Evolutionary conservation across 2,329 filamentous ascomycete genomes (phyloP).

Genomic region (Paecilomyces sp.): DNA sequence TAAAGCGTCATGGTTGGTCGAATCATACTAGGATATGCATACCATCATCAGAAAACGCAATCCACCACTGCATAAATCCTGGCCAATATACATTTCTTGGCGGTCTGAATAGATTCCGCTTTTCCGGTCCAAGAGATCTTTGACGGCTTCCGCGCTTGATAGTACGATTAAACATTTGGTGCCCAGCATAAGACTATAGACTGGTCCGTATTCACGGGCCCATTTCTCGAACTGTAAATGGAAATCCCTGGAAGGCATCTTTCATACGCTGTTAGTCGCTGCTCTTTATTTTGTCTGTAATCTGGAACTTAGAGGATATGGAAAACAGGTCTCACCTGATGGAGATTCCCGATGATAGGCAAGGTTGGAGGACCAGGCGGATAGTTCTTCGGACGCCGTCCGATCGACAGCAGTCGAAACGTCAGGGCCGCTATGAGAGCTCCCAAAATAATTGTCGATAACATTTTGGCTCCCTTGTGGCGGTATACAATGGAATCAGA

Average conservation of each 20-base stretch:
- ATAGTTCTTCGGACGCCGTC: conserved; percentile 11
- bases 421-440: background rate
- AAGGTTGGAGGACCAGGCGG: conserved; percentile 47
- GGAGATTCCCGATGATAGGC: conserved; percentile 47
- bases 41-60: conserved; percentile 26
- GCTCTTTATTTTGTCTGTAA: no score
- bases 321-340: conserved; percentile 16
- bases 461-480: background rate
- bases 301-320: background rate
- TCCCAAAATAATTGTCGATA: background rate
- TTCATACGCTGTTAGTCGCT: background rate
- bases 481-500: no score
- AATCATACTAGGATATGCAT: background rate
- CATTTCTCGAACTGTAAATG: conserved; percentile 47
- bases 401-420: background rate
- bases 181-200: conserved; percentile 47
- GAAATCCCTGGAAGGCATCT: conserved; percentile 36
- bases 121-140: conserved; percentile 46
- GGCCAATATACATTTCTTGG: conserved; percentile 40
- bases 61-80: conserved; percentile 20
- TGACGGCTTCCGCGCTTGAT: conserved; percentile 38
- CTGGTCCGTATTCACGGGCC: conserved; percentile 46
- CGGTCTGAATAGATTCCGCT: conserved; percentile 45
- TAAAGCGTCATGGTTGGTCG: background rate
- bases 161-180: conserved; percentile 43